A percentile compares a stretch with the other conserved stretches of the same genome.
Evolutionary conservation across 768 basidiomycete genomes (phyloP).

Genomic region (Trametes cinnabarina): DNA sequence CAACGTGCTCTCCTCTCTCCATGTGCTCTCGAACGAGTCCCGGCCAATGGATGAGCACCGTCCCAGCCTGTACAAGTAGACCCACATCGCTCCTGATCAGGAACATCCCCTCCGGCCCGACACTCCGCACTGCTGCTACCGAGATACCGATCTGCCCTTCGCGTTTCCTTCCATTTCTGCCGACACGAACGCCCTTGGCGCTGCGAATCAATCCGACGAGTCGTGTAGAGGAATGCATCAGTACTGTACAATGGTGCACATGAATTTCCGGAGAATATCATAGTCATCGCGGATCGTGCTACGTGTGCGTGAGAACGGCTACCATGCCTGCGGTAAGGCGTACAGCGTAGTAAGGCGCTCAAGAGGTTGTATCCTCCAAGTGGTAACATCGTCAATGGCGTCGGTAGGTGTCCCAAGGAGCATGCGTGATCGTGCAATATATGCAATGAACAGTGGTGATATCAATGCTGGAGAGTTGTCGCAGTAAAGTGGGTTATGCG

Average conservation of each 20-base stretch:
- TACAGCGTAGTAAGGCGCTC: not conserved
- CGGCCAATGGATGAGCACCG: not conserved
- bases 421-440: not conserved
- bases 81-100: not conserved
- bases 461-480: not conserved
- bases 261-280: conserved; percentile 5
- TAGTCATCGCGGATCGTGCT: not conserved
- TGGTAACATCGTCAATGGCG: conserved; percentile 1
- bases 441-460: not conserved
- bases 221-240: not conserved
- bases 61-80: not conserved
- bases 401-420: conserved; percentile 6
- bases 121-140: not conserved
- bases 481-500: not conserved
- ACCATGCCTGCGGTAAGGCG: not conserved
- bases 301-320: conserved; percentile 4
- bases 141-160: not conserved
- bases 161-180: not conserved
- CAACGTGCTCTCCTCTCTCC: conserved; percentile 8
- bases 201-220: not conserved
- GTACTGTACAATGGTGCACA: conserved; percentile 13
- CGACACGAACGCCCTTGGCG: not conserved
- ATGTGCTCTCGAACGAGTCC: not conserved
- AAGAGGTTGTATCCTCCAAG: not conserved
- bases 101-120: not conserved